phyloP scores from a whole-genome alignment of 257 asterid genomes.

The Jasminum sambac region DNA sequence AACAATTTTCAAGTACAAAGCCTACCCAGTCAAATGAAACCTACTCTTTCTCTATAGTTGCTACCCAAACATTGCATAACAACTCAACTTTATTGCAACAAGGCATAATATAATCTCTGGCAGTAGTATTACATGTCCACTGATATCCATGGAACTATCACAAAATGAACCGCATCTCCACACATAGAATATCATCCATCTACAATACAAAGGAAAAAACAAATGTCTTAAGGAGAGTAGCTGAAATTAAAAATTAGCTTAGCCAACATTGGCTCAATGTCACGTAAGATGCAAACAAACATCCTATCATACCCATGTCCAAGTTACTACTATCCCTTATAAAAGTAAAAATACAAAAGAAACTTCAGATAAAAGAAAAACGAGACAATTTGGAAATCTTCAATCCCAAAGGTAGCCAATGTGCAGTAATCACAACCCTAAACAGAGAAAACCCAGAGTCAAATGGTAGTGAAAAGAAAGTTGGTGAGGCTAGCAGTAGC shows the following conservation, averaged over 20 bases:
- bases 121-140: slow-evolving; percentile 26
- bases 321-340: slow-evolving; percentile 11
- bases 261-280: slow-evolving; percentile 12
- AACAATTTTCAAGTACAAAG: not conserved
- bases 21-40: not conserved
- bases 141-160: slow-evolving; percentile 45
- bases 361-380: slow-evolving; percentile 20
- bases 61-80: slow-evolving; percentile 5
- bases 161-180: slow-evolving; percentile 47
- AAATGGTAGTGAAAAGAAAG: slow-evolving; percentile 31
- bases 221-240: slow-evolving; percentile 18
- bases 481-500: not conserved
- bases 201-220: slow-evolving; percentile 35
- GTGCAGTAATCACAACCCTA: slow-evolving; percentile 64
- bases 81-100: slow-evolving; percentile 13
- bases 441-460: slow-evolving; percentile 41
- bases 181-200: slow-evolving; percentile 54
- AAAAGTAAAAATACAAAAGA: slow-evolving; percentile 24
- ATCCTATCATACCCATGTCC: slow-evolving; percentile 13
- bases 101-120: slow-evolving; percentile 18
- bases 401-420: slow-evolving; percentile 40
- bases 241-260: slow-evolving; percentile 7
- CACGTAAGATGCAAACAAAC: slow-evolving; percentile 11
- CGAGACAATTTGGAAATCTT: slow-evolving; percentile 33
- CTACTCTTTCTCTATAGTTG: slow-evolving; percentile 2